A percentile compares a stretch with the other conserved stretches of the same genome.
phyloP scores from a whole-genome alignment of 2,329 filamentous ascomycete genomes.

The Phyllosticta ampelicida region DNA sequence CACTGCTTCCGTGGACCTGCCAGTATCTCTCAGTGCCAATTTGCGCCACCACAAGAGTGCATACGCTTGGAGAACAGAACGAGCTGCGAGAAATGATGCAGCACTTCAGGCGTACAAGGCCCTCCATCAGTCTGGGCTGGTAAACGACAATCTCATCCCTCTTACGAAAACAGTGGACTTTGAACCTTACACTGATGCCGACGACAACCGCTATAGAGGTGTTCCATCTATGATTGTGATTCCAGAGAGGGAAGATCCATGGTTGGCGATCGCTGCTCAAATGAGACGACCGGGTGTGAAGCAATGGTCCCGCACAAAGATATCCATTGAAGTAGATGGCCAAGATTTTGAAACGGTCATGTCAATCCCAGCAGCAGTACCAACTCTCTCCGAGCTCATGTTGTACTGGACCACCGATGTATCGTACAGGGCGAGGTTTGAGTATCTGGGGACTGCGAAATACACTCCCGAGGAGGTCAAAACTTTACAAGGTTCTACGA shows the following conservation, averaged over 20 bases:
- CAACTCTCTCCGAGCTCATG: neutral
- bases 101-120: slow-evolving; percentile 68
- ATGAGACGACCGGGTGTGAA: neutral
- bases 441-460: neutral
- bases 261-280: slow-evolving; percentile 12
- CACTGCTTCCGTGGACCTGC: slow-evolving; percentile 57
- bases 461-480: neutral
- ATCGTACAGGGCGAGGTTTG: neutral
- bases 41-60: slow-evolving; percentile 46
- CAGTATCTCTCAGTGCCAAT: slow-evolving; percentile 53
- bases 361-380: neutral
- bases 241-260: slow-evolving; percentile 20
- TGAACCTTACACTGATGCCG: neutral
- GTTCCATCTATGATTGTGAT: neutral
- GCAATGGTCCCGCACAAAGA: neutral
- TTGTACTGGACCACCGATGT: neutral
- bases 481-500: neutral
- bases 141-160: slow-evolving; percentile 73
- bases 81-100: slow-evolving; percentile 66
- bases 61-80: slow-evolving; percentile 57
- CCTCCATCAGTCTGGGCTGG: slow-evolving; percentile 57
- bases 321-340: neutral
- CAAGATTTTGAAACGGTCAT: neutral
- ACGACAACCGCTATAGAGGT: neutral
- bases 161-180: neutral